These are phyloP conservation scores for Yamadazyma paraphyllophila DNA, from an alignment of 805 yeast species.

Conservation along the genomic window DNA sequence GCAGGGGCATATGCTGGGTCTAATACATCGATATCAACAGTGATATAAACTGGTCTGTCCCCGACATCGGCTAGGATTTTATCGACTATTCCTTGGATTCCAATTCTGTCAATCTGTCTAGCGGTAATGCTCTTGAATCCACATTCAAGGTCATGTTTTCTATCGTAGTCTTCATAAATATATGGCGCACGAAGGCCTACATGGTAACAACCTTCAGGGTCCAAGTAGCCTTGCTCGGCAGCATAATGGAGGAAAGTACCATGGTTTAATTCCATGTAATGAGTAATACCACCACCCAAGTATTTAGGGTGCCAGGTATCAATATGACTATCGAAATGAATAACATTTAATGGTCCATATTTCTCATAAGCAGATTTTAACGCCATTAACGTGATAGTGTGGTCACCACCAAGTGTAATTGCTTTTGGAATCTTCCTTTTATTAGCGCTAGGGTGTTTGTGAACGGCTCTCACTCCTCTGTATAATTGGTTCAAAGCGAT, in stretches of 20 bases:
- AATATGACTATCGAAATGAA: conserved; percentile 66
- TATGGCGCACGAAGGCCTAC: conserved; percentile 67
- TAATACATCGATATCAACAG: conserved; percentile 27
- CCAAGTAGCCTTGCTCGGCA: conserved; percentile 60
- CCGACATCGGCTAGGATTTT: conserved; percentile 36
- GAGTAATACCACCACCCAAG: conserved; percentile 60
- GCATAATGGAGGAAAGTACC: conserved; percentile 74
- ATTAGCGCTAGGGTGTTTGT: conserved; percentile 16
- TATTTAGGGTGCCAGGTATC: conserved; percentile 69
- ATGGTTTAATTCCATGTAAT: conserved; percentile 60
- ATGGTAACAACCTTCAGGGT: conserved; percentile 50
- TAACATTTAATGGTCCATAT: conserved; percentile 47
- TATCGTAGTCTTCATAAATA: conserved; percentile 38
- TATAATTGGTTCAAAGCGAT: conserved; percentile 64
- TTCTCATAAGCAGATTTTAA: conserved; percentile 51
- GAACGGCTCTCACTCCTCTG: conserved; percentile 49
- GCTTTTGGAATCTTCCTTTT: conserved; percentile 25
- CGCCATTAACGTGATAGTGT: conserved; percentile 52
- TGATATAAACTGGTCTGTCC: conserved; percentile 29
- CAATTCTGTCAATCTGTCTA: conserved; percentile 44
- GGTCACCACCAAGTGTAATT: conserved; percentile 62
- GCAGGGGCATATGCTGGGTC: conserved; percentile 29
- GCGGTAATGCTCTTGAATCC: conserved; percentile 49
- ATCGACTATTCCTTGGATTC: conserved; percentile 34
- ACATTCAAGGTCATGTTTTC: conserved; percentile 47